Base-by-base conservation (phyloP, 2,329 filamentous ascomycete genomes). In the Hymenoscyphus salicellus region DNA sequence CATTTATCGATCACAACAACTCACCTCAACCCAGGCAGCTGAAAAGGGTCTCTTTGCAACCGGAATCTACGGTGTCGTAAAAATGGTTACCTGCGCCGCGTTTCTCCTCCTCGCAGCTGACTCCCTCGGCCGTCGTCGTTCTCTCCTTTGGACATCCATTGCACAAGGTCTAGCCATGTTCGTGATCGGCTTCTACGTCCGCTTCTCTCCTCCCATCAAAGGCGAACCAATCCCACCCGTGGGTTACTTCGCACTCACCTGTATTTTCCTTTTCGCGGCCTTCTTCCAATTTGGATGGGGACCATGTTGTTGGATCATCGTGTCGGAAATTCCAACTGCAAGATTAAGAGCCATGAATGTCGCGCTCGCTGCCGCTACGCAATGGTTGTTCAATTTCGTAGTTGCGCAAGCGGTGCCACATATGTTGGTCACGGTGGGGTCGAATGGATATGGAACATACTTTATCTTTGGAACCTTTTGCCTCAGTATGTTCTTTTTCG, bases 381-480 rank as follows among this genome's bases (percentile, higher is more conserved):
- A 91, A 72, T 90, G 88, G 88, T 76, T 91, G 4, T 91, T 91
- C 76, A 92, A 92, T 73, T 89, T 91, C 66, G 84, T 90, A 10
- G 86, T 91, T 63, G 88, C 89, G 1, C 79, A 86, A 64, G 86
- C 86, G 38, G 87, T 88, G 3, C 85, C 88, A 1, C 86, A 84
- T 57, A 91, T 91, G 88, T 80, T 91, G 71, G 80, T 80, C 77
- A 83, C 78, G 16, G 80, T 82, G 71, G 79, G 79, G 23, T 68
- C 74, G 28, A 74, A 74, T 28, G 79, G 79, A 5, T 81, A 79
- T 61, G 86, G 85, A 33, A 87, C 87, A 32, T 91, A 89, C 76
- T 83, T 91, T 74, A 86, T 90, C 71, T 91, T 89, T 75, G 83
- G 86, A 10, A 82, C 77, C 62, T 90, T 90, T 75, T 88, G 86